A percentile compares a stretch with the other conserved stretches of the same genome.
These are phyloP conservation scores for Phaseolus coccineus DNA, from an alignment of 331 rosid genomes.

Conservation along the genomic window DNA sequence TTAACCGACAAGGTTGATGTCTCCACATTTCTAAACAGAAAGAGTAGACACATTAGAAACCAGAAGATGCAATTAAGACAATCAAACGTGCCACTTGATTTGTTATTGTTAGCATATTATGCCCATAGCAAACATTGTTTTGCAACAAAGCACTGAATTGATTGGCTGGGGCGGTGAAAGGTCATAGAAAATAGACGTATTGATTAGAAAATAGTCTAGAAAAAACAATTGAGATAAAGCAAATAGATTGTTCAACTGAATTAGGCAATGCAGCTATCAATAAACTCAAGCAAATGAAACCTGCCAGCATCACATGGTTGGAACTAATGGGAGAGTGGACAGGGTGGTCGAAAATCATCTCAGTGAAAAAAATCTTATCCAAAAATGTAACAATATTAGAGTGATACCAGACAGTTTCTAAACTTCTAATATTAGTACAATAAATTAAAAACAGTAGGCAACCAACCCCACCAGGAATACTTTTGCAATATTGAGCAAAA, in stretches of 20 bases:
- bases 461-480: constrained; percentile 33
- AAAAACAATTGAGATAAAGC: background rate
- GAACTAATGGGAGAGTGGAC: background rate
- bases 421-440: constrained; percentile 7
- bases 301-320: constrained; percentile 30
- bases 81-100: background rate
- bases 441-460: constrained; percentile 15
- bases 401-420: background rate
- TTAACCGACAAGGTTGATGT: constrained; percentile 74
- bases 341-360: constrained; percentile 11
- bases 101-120: background rate
- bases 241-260: constrained; percentile 9
- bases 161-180: constrained; percentile 1
- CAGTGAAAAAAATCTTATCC: constrained; percentile 12
- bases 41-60: constrained; percentile 38
- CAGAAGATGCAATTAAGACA: constrained; percentile 13
- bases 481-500: constrained; percentile 1
- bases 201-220: constrained; percentile 4
- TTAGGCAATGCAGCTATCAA: constrained; percentile 3
- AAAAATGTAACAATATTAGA: constrained; percentile 17
- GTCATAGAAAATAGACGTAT: background rate
- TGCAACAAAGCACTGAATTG: constrained; percentile 28
- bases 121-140: constrained; percentile 19
- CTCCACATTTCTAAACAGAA: constrained; percentile 64
- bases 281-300: constrained; percentile 16